Evolutionary conservation across 1,284 basidiomycete species (phyloP).

Genomic region (Ustilago esculenta): DNA sequence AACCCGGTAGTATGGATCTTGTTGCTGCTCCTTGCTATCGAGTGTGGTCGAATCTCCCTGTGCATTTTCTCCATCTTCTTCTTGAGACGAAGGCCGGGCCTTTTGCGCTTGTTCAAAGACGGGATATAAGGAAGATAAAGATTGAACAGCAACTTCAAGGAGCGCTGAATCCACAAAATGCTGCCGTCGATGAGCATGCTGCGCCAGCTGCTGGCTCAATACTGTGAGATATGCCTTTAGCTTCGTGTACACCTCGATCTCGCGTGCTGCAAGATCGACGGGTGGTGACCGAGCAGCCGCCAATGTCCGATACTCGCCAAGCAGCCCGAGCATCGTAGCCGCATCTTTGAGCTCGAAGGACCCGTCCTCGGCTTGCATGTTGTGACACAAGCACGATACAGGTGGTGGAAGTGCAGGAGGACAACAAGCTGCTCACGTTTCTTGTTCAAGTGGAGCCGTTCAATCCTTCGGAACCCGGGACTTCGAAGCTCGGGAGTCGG

Average conservation of each 20-base stretch:
- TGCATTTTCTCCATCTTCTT: background rate
- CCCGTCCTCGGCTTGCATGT: too few relatives aligned
- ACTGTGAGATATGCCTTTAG: conserved; percentile 10
- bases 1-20: conserved; percentile 9
- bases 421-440: too few relatives aligned
- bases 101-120: conserved; percentile 8
- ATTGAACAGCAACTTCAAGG: background rate
- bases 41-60: background rate
- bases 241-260: conserved; percentile 6
- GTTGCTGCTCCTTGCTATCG: background rate
- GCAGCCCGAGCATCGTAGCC: too few relatives aligned
- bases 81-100: background rate
- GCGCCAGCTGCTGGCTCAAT: conserved; percentile 9
- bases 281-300: too few relatives aligned
- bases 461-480: too few relatives aligned
- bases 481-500: too few relatives aligned
- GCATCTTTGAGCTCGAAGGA: too few relatives aligned
- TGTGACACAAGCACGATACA: too few relatives aligned
- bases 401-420: too few relatives aligned
- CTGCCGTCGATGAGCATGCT: background rate
- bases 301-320: too few relatives aligned
- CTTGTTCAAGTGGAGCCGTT: too few relatives aligned
- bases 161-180: background rate
- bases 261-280: background rate
- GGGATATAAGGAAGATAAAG: background rate